These are phyloP conservation scores for Cladophialophora immunda DNA, from an alignment of 2,329 filamentous ascomycete genomes.

Conservation along the genomic window DNA sequence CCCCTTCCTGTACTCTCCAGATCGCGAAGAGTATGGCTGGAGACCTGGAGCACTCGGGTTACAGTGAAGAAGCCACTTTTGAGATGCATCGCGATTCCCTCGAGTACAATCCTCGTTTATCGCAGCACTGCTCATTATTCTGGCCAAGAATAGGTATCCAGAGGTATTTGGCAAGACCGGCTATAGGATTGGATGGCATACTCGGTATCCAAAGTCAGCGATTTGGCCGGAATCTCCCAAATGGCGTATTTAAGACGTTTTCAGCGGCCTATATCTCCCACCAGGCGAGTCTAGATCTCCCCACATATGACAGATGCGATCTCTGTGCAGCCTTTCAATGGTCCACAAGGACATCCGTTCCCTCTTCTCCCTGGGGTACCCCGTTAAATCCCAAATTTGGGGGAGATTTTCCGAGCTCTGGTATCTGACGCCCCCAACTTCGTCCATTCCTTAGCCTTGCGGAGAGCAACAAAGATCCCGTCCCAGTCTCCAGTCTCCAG, in stretches of 20 bases:
- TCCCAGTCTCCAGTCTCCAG: not conserved
- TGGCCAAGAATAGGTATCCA: not conserved
- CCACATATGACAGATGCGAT: not conserved
- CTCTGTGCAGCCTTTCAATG: not conserved
- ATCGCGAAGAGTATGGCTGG: no score
- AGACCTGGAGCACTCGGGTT: no score
- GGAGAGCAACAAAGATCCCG: not conserved
- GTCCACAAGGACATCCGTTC: not conserved
- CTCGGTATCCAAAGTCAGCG: not conserved
- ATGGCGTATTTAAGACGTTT: not conserved
- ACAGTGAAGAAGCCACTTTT: no score
- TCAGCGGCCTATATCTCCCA: not conserved
- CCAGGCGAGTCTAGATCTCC: not conserved
- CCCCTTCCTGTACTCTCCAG: no score
- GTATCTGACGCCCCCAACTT: conserved; percentile 2
- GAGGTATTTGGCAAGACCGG: not conserved
- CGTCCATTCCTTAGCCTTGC: not conserved
- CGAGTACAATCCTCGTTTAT: not conserved
- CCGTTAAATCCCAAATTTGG: not conserved
- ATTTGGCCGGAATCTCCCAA: not conserved
- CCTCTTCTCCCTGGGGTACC: conserved; percentile 5
- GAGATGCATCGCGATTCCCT: not conserved
- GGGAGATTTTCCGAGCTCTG: conserved; percentile 9
- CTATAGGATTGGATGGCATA: not conserved
- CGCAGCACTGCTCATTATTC: not conserved